phyloP scores from a whole-genome alignment of 2,329 filamentous ascomycete species.

The Aschersonia sp. region DNA sequence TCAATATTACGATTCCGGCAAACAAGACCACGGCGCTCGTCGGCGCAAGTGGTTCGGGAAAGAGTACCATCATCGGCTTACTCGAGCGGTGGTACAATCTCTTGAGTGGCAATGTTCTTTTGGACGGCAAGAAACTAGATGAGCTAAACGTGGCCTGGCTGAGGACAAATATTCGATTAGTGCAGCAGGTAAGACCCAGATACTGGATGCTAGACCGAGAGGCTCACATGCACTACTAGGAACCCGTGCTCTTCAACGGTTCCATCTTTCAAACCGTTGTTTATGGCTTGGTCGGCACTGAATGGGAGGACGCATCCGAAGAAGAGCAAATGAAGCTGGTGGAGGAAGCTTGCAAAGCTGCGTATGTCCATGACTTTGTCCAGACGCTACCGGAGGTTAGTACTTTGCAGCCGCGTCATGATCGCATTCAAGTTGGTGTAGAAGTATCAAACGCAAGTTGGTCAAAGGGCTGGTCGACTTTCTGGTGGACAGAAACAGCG shows the following conservation, averaged over 20 bases:
- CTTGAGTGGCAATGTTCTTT: constrained; percentile 24
- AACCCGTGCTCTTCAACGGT: constrained; percentile 54
- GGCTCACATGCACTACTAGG: constrained; percentile 18
- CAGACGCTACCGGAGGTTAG: constrained; percentile 38
- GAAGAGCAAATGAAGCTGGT: constrained; percentile 46
- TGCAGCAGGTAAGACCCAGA: constrained; percentile 27
- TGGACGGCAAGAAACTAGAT: constrained; percentile 29
- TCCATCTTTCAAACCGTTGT: constrained; percentile 49
- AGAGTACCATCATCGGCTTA: constrained; percentile 42
- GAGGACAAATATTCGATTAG: constrained; percentile 48
- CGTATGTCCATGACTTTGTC: constrained; percentile 58
- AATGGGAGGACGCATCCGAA: constrained; percentile 36
- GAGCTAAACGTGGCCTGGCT: constrained; percentile 47
- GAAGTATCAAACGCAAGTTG: constrained; percentile 58
- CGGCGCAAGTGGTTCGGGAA: constrained; percentile 42
- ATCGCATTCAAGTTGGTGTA: no score
- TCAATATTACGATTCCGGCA: constrained; percentile 1
- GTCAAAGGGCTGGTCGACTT: constrained; percentile 63
- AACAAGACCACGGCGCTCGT: constrained; percentile 38
- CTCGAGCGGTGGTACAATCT: constrained; percentile 47
- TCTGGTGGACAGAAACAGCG: constrained; percentile 80
- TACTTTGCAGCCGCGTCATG: no score
- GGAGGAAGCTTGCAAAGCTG: constrained; percentile 48
- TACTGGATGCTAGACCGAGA: no score
- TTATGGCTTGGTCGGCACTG: constrained; percentile 38